phyloP scores from a whole-genome alignment of 2,329 filamentous ascomycete species.

The Exophiala phaeomuriformis region DNA sequence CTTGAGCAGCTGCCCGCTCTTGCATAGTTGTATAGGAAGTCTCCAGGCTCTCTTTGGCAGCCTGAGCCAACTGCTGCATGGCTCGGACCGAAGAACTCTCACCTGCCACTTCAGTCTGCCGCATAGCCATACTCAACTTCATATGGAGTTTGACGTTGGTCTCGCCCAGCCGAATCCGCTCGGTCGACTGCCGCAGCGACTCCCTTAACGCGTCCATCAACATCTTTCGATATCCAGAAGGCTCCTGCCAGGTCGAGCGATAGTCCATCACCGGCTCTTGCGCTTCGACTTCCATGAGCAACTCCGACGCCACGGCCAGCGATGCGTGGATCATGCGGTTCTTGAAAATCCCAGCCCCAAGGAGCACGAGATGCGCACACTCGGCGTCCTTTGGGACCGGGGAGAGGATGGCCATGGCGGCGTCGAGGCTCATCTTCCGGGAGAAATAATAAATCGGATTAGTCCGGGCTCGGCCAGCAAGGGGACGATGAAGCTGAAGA shows the following conservation, averaged over 20 bases:
- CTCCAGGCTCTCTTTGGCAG: conserved; percentile 12
- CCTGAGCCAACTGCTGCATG: conserved; percentile 3
- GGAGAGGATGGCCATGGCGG: conserved; percentile 33
- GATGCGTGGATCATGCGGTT: conserved; percentile 34
- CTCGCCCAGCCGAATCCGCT: conserved; percentile 30
- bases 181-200: conserved; percentile 25
- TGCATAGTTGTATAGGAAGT: conserved; percentile 6
- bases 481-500: conserved; percentile 46
- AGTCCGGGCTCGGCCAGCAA: conserved; percentile 31
- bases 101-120: conserved; percentile 22
- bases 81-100: neutral
- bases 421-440: conserved; percentile 34
- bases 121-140: conserved; percentile 28
- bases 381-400: conserved; percentile 25
- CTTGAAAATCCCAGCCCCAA: conserved; percentile 34
- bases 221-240: conserved; percentile 11
- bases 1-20: conserved; percentile 2
- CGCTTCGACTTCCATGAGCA: conserved; percentile 39
- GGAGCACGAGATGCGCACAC: conserved; percentile 30
- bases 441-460: conserved; percentile 35
- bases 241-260: conserved; percentile 8
- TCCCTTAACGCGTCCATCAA: conserved; percentile 24
- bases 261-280: conserved; percentile 5
- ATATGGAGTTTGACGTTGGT: conserved; percentile 32
- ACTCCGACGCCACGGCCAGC: conserved; percentile 42